These are phyloP conservation scores for Fraxinus greggii DNA, from an alignment of 305 asterid species.

Conservation along the genomic window DNA sequence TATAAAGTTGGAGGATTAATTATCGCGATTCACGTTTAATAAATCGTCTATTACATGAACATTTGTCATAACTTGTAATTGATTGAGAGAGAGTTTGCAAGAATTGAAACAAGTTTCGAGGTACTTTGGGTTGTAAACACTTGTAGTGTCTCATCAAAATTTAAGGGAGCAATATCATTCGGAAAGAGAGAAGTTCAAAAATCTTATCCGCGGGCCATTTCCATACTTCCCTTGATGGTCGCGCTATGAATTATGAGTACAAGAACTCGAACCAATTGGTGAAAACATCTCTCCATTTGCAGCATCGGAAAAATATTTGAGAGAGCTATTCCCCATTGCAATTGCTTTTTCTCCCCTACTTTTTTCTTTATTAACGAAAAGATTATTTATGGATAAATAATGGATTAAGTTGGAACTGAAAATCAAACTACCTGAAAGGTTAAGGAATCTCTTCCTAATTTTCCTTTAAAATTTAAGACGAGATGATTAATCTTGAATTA, in stretches of 20 bases:
- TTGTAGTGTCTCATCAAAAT: neutral
- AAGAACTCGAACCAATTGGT: conserved; percentile 30
- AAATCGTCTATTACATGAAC: neutral
- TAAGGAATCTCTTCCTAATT: neutral
- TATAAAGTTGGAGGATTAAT: no score
- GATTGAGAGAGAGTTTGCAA: neutral
- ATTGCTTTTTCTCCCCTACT: neutral
- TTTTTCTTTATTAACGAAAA: neutral
- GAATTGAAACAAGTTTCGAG: neutral
- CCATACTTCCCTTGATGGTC: neutral
- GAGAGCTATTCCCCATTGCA: conserved; percentile 59
- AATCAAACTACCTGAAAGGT: neutral
- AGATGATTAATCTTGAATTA: no score
- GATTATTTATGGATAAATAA: conserved; percentile 22
- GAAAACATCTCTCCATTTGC: conserved; percentile 14
- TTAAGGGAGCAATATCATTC: neutral
- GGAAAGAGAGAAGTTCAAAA: neutral
- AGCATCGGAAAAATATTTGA: conserved; percentile 38
- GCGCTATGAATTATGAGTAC: neutral
- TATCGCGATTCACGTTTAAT: neutral
- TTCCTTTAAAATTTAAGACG: no score
- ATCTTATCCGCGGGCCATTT: neutral
- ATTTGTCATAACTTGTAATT: neutral
- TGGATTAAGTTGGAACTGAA: neutral
- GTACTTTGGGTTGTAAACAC: neutral